phyloP scores from a whole-genome alignment of 768 basidiomycete genomes.

The Mycena capillaripes region DNA sequence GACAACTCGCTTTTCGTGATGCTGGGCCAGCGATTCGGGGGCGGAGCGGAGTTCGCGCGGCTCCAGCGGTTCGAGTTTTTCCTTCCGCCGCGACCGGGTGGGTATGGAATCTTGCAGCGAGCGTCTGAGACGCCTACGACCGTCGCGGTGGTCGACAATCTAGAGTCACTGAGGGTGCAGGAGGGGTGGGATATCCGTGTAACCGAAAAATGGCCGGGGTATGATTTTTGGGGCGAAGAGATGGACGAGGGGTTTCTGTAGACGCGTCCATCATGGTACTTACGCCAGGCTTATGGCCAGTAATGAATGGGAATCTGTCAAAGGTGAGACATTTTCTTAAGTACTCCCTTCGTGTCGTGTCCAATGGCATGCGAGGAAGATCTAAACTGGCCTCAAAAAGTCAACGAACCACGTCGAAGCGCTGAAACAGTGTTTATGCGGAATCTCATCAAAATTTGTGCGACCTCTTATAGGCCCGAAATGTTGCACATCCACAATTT shows the following conservation, averaged over 20 bases:
- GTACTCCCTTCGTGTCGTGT: too few relatives aligned
- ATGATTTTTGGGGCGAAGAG: background rate
- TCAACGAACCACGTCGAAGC: too few relatives aligned
- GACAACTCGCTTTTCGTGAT: constrained; percentile 6
- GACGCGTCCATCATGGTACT: too few relatives aligned
- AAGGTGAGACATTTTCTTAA: too few relatives aligned
- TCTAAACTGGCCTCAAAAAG: too few relatives aligned
- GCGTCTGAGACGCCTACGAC: background rate
- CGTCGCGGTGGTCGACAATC: background rate
- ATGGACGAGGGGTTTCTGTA: constrained; percentile 6
- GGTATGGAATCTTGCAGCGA: background rate
- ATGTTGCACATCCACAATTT: too few relatives aligned
- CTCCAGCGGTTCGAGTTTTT: constrained; percentile 14
- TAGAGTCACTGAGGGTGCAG: background rate
- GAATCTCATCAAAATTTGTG: too few relatives aligned
- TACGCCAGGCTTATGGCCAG: too few relatives aligned
- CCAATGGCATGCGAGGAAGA: too few relatives aligned
- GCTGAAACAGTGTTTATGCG: too few relatives aligned
- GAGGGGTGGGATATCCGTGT: constrained; percentile 12
- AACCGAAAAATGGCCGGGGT: background rate
- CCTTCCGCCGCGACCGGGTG: background rate
- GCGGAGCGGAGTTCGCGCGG: background rate
- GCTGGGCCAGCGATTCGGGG: constrained; percentile 6
- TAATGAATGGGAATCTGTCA: too few relatives aligned
- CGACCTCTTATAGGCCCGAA: too few relatives aligned